Percentiles rank a stretch among this genome's conserved stretches.
Evolutionary conservation across 352 stramenopile genomes (phyloP).

Genomic region (Phytophthora chlamydospora): DNA sequence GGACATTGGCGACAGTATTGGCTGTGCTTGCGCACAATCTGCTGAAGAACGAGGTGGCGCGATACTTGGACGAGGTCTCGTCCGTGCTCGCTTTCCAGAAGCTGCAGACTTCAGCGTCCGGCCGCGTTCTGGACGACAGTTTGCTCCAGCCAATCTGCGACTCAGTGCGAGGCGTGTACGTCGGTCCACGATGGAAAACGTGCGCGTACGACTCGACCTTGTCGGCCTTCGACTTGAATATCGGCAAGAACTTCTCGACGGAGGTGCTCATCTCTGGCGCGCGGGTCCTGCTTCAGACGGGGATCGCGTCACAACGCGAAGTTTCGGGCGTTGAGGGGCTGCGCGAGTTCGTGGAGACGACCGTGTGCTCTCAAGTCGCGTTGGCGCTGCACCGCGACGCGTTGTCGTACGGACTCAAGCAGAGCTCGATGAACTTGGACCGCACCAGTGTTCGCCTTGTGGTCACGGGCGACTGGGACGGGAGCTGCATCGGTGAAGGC

Average conservation of each 20-base stretch:
- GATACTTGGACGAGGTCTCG: constrained; percentile 76
- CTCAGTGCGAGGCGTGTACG: constrained; percentile 79
- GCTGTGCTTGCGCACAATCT: constrained; percentile 77
- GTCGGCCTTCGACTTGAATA: constrained; percentile 78
- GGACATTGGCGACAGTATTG: constrained; percentile 64
- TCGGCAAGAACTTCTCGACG: constrained; percentile 86
- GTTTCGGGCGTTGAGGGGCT: constrained; percentile 65
- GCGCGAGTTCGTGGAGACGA: constrained; percentile 73
- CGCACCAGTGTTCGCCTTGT: constrained; percentile 76
- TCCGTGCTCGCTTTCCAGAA: constrained; percentile 69
- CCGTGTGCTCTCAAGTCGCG: constrained; percentile 79
- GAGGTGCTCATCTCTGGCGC: constrained; percentile 84
- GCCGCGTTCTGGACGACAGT: constrained; percentile 77
- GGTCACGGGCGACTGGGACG: constrained; percentile 79
- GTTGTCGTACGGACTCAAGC: constrained; percentile 76
- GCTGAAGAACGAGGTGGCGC: constrained; percentile 75
- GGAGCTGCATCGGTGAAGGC: constrained; percentile 85
- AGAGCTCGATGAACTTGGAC: constrained; percentile 80
- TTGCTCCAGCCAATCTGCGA: constrained; percentile 85
- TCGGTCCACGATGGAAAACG: constrained; percentile 80
- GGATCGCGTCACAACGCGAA: constrained; percentile 59
- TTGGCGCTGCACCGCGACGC: constrained; percentile 72
- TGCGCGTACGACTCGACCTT: constrained; percentile 81
- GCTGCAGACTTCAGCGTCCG: constrained; percentile 55
- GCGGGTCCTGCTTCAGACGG: constrained; percentile 74